phyloP scores from a whole-genome alignment of 169 alveolate species.

The Cryptosporidium viatorum region DNA sequence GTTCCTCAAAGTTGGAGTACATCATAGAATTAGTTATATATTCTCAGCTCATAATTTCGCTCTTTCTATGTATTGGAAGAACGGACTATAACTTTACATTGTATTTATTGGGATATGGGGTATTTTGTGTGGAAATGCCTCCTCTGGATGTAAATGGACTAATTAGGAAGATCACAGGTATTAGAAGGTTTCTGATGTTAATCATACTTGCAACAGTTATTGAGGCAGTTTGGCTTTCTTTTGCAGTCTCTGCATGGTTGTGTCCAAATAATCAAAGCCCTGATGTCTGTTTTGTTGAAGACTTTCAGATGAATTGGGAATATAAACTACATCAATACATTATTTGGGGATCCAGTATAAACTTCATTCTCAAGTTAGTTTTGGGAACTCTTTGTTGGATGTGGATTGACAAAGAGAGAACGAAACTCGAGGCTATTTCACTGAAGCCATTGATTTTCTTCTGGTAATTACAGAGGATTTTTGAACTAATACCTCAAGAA shows the following conservation, averaged over 20 bases:
- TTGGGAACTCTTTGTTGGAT: constrained; percentile 67
- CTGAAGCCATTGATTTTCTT: constrained; percentile 22
- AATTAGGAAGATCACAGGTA: constrained; percentile 70
- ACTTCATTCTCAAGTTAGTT: constrained; percentile 41
- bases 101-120: constrained; percentile 47
- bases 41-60: constrained; percentile 53
- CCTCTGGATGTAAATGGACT: constrained; percentile 62
- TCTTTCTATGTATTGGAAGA: constrained; percentile 60
- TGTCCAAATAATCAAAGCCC: constrained; percentile 61
- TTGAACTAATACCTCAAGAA: neutral
- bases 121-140: constrained; percentile 63
- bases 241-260: constrained; percentile 57
- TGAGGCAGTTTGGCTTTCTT: constrained; percentile 63
- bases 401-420: constrained; percentile 72
- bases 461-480: neutral
- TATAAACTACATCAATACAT: constrained; percentile 32
- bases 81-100: constrained; percentile 58
- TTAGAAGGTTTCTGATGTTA: constrained; percentile 46
- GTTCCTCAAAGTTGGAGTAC: constrained; percentile 15
- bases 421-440: constrained; percentile 65
- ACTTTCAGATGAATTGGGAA: constrained; percentile 75
- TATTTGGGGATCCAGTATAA: constrained; percentile 64
- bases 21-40: constrained; percentile 40
- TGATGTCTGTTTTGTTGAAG: constrained; percentile 72
- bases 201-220: constrained; percentile 33